Evolutionary conservation across 2,329 filamentous ascomycete species (phyloP), one percentile per base, ranked within the genome.

Genomic region (Chrysoporthe austroafricana): DNA sequence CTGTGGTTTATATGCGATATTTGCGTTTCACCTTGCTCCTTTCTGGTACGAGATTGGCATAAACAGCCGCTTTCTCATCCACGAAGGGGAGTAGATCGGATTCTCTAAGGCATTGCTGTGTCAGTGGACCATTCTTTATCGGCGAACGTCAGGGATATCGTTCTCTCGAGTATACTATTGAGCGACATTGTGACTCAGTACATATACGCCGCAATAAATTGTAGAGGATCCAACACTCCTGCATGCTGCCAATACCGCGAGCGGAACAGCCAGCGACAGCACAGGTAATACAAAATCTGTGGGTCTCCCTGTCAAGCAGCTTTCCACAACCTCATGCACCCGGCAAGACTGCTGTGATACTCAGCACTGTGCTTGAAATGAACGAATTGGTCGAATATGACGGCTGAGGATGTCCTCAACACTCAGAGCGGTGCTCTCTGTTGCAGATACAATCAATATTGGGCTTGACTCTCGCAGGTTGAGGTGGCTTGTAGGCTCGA

Each of bases 371-470:
- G 4, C 62, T 68, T 14, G 44, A 56, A n/a, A 63, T 68, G 62
- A 65, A 68, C 48, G 57, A 46, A 1, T 46, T 68, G n/a, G 48
- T 18, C 21, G 11, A 64, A 68, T 16, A 9, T 57, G 39, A 57
- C 36, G 7, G 32, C 62, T 14, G 62, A 43, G 5, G 57, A 65
- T 14, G 50, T 68, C 11, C 63, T 68, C 14, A 50, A 68, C 9
- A 64, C 57, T 2, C 39, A 60, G 5, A 44, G 46, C 1, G 66
- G 62, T 3, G 6, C 26, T 18, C 32, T 68, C 9, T 68, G 66
- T 21, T 68, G 62, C 14, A 44, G 48, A 6, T 64, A 68, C 6
- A 62, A 68, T 56, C 57, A 64, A 39, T 67, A 57, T 36, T 61
- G 32, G 32, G 14, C 18, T 14, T 57, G 16, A 6, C 16, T 39